Conservation (phyloP, 1,284 basidiomycete species). For the Fistulina hepatica region DNA sequence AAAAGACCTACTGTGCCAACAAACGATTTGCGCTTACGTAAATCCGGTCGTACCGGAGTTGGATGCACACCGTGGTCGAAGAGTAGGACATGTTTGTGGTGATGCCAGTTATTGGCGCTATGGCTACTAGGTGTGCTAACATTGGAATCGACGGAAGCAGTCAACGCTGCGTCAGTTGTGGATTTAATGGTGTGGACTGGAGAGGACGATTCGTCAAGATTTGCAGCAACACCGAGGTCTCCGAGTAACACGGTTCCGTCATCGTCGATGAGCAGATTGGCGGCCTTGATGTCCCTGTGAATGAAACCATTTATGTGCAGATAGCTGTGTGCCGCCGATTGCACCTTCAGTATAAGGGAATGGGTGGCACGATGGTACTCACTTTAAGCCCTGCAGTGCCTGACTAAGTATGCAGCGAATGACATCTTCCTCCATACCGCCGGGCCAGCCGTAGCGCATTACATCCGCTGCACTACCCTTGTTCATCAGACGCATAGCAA, state of each 20-base stretch:
- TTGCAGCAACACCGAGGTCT: constrained; percentile 81
- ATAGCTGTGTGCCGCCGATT: constrained; percentile 39
- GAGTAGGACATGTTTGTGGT: constrained; percentile 23
- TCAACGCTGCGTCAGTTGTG: constrained; percentile 11
- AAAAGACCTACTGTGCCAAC: constrained; percentile 64
- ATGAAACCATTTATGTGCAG: constrained; percentile 85
- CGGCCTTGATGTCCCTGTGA: constrained; percentile 84
- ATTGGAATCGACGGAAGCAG: constrained; percentile 9
- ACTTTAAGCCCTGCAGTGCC: constrained; percentile 76
- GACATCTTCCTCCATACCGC: constrained; percentile 82
- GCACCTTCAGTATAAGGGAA: neutral
- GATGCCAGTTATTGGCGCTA: constrained; percentile 1
- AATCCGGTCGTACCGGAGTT: constrained; percentile 26
- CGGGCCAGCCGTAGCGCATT: constrained; percentile 75
- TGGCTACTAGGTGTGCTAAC: constrained; percentile 8
- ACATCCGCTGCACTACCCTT: constrained; percentile 80
- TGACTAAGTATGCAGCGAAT: constrained; percentile 76
- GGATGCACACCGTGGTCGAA: constrained; percentile 21
- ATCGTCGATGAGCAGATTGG: constrained; percentile 80
- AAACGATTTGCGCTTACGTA: constrained; percentile 73
- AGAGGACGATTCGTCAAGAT: constrained; percentile 46
- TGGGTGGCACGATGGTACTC: constrained; percentile 19
- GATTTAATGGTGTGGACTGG: constrained; percentile 12
- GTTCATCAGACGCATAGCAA: constrained; percentile 84
- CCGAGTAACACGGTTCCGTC: constrained; percentile 83